Percentiles rank a stretch among this genome's conserved stretches.
Conservation (phyloP, 2,329 filamentous ascomycete genomes). For the Trichoderma endophyticum region DNA sequence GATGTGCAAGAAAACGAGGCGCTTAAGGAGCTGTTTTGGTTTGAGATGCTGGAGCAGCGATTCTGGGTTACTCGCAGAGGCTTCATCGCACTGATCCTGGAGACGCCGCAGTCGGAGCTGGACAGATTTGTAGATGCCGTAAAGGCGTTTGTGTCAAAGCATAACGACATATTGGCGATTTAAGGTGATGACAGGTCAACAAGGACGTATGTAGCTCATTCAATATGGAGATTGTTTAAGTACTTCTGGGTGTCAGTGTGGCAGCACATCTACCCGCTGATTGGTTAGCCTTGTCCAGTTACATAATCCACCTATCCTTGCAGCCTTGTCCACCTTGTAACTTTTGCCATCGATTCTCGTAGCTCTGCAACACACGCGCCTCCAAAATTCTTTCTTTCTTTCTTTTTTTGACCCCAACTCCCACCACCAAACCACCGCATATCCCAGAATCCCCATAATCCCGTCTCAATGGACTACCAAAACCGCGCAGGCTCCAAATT, state of each 20-base stretch:
- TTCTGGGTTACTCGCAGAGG: conserved; percentile 44
- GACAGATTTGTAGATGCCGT: conserved; percentile 41
- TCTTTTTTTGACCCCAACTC: not conserved
- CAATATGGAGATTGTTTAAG: not conserved
- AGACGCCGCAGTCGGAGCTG: conserved; percentile 38
- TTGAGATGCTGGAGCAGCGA: conserved; percentile 44
- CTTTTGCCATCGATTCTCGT: not conserved
- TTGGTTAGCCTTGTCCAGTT: not conserved
- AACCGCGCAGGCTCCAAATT: conserved; percentile 98
- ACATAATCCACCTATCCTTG: not conserved
- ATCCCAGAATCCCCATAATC: not conserved
- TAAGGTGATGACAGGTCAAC: not conserved
- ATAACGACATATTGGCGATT: conserved; percentile 22
- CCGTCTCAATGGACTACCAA: conserved; percentile 63
- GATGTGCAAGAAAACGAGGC: conserved; percentile 32
- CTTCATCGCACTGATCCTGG: conserved; percentile 40
- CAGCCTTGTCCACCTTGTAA: conserved; percentile 1
- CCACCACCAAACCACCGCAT: not conserved
- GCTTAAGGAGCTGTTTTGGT: conserved; percentile 43
- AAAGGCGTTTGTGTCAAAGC: conserved; percentile 32
- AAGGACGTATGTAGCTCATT: not conserved
- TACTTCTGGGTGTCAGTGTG: not conserved
- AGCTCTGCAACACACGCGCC: not conserved
- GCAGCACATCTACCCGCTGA: not conserved
- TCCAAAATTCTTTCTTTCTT: not conserved